Conservation (phyloP, 768 basidiomycete genomes). For the Tylopilus vinaceipallidus region DNA sequence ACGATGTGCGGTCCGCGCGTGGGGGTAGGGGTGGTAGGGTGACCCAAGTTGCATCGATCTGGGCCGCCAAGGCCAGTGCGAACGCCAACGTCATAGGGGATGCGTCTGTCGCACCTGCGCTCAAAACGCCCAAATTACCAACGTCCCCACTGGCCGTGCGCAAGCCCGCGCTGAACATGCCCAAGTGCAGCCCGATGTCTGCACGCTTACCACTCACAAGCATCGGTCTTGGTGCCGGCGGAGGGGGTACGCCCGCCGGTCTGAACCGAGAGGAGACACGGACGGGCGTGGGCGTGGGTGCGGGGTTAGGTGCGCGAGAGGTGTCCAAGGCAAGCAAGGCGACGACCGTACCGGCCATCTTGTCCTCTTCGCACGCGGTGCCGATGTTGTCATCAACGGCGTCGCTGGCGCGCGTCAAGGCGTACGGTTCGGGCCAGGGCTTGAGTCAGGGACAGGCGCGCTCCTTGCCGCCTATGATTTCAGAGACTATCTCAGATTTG, state of each 20-base stretch:
- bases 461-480: constrained; percentile 33
- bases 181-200: constrained; percentile 12
- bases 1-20: constrained; percentile 73
- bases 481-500: constrained; percentile 28
- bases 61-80: constrained; percentile 52
- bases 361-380: constrained; percentile 71
- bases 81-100: constrained; percentile 1
- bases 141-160: constrained; percentile 1
- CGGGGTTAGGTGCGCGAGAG: constrained; percentile 16
- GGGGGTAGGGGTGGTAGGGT: constrained; percentile 78
- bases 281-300: neutral
- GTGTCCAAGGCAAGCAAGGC: constrained; percentile 49
- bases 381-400: constrained; percentile 76
- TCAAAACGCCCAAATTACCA: constrained; percentile 10
- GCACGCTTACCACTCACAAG: neutral
- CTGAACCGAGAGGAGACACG: neutral
- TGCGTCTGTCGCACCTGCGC: neutral
- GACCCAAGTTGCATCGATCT: constrained; percentile 68
- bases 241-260: neutral
- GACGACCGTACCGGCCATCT: constrained; percentile 62
- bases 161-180: constrained; percentile 11
- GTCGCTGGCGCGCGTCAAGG: constrained; percentile 58
- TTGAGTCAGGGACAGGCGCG: constrained; percentile 18
- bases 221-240: neutral
- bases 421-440: constrained; percentile 18